Conservation (phyloP, 2,329 filamentous ascomycete genomes). For the Penicillium corylophilum region DNA sequence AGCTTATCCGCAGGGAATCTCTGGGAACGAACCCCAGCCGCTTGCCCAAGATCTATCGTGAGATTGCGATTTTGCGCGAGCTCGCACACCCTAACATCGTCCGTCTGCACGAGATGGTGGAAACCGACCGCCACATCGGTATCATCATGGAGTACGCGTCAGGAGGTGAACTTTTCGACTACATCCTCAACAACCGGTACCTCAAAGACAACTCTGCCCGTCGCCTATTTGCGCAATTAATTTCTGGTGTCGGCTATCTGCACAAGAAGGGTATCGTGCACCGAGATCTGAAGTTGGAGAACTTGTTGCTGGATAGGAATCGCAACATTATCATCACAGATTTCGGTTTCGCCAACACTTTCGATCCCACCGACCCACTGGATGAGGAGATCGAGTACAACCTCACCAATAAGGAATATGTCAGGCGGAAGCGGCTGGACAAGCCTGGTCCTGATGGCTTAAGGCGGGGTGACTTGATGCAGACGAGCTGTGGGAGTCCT, state of each 20-base stretch:
- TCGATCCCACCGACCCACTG: slow-evolving; percentile 84
- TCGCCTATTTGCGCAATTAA: slow-evolving; percentile 87
- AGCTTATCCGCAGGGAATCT: slow-evolving; percentile 89
- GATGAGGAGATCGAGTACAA: slow-evolving; percentile 87
- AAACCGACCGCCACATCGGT: slow-evolving; percentile 94
- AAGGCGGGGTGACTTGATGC: slow-evolving; percentile 92
- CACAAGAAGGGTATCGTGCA: slow-evolving; percentile 99
- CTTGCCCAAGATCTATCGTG: slow-evolving; percentile 93
- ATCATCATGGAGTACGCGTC: slow-evolving; percentile 99
- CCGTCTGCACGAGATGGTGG: slow-evolving; percentile 94
- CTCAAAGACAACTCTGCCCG: slow-evolving; percentile 90
- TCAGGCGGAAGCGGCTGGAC: slow-evolving; percentile 84
- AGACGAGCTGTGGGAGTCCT: slow-evolving; percentile 96
- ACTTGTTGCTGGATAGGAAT: slow-evolving; percentile 89
- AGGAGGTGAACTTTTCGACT: slow-evolving; percentile 95
- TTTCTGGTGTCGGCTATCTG: slow-evolving; percentile 94
- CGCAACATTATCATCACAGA: slow-evolving; percentile 99
- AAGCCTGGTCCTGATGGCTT: slow-evolving; percentile 70
- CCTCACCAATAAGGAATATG: slow-evolving; percentile 80
- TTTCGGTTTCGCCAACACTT: slow-evolving; percentile 98
- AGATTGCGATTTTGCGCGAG: slow-evolving; percentile 85
- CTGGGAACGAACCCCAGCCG: slow-evolving; percentile 85
- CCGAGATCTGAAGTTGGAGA: slow-evolving; percentile 94
- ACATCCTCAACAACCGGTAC: slow-evolving; percentile 95
- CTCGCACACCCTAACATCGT: slow-evolving; percentile 97